Conservation (phyloP, 768 basidiomycete genomes). For the Boletus speciosus region DNA sequence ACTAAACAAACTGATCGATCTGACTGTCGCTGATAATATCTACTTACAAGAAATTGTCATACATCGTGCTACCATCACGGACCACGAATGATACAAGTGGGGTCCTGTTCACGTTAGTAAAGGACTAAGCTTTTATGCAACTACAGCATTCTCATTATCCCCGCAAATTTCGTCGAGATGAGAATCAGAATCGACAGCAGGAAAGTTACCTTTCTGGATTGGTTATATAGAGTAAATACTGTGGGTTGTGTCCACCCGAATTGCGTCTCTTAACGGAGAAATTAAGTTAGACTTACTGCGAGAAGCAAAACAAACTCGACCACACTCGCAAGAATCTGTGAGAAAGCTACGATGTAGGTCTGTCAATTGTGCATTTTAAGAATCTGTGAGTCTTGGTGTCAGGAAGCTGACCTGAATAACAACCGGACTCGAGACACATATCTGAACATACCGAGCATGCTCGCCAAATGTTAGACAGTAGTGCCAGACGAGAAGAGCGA, state of each 20-base stretch:
- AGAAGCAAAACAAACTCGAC: slow-evolving; percentile 12
- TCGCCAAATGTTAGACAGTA: slow-evolving; percentile 10
- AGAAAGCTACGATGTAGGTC: neutral
- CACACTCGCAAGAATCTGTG: slow-evolving; percentile 6
- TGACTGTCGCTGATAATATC: neutral
- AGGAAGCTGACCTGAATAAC: neutral
- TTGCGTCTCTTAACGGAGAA: neutral
- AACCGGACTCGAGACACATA: slow-evolving; percentile 9
- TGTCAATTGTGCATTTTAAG: slow-evolving; percentile 7
- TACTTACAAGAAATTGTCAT: slow-evolving; percentile 7
- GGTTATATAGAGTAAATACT: slow-evolving; percentile 22
- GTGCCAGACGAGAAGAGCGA: slow-evolving; percentile 14
- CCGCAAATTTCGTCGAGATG: slow-evolving; percentile 1
- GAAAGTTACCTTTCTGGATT: slow-evolving; percentile 7
- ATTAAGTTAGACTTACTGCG: slow-evolving; percentile 8
- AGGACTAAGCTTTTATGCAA: neutral
- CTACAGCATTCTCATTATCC: slow-evolving; percentile 1
- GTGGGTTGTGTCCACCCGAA: neutral
- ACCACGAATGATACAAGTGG: slow-evolving; percentile 21
- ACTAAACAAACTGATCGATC: neutral
- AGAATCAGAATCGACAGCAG: slow-evolving; percentile 1
- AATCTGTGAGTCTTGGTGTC: neutral
- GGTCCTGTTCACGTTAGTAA: slow-evolving; percentile 6
- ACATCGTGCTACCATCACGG: slow-evolving; percentile 13
- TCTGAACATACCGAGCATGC: slow-evolving; percentile 18